Base-by-base conservation (phyloP, 1,284 basidiomycete genomes). In the Cutaneotrichosporon cyanovorans region DNA sequence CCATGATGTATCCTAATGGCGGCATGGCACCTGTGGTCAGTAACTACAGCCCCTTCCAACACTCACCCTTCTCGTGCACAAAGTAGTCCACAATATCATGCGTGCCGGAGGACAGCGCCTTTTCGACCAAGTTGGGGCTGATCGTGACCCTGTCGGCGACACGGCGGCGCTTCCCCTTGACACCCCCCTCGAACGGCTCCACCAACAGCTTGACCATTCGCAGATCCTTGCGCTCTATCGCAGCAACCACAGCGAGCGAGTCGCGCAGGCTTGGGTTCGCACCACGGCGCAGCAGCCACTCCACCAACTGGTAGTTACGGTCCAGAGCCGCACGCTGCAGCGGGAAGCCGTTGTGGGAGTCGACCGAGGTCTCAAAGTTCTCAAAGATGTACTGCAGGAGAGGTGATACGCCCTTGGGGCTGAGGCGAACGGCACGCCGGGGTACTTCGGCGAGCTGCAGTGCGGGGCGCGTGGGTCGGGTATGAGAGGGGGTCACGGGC, bases 261-360 rank as follows among this genome's bases (percentile, higher is more conserved):
- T 77, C 63, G 57, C 83, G 83, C 53, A 71, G 70, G 11, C 62
- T 61, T 0, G 88, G 87, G 4, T 81, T 81, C 0, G 86, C 88
- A 2, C 80, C 83, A n/a, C 80, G 72, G 2, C 74, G 69, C 37
- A 92, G 77, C 7, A 92, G 74, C 53, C 84, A 83, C 33, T 68
- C 73, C 2, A 88, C 74, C 5, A 91, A 77, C 2, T 80, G 79
- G 0, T 76, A 56, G 55, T 82, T 82, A 12, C 74, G 73, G 0
- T 77, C 79, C 37, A 82, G 75, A 0, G 87, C 84, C 2, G 87
- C 85, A 50, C 79, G 81, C 9, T 80, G 80, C 25, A 92, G 77
- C 0, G 84, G 81, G 58, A 89, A 91, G 1, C 87, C 87, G 2
- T 79, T 75, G 65, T 83, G 75, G 6, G 82, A 77, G 63, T 88